Evolutionary conservation across 2,329 filamentous ascomycete species (phyloP).

Genomic region (Trichoderma guizhouense): DNA sequence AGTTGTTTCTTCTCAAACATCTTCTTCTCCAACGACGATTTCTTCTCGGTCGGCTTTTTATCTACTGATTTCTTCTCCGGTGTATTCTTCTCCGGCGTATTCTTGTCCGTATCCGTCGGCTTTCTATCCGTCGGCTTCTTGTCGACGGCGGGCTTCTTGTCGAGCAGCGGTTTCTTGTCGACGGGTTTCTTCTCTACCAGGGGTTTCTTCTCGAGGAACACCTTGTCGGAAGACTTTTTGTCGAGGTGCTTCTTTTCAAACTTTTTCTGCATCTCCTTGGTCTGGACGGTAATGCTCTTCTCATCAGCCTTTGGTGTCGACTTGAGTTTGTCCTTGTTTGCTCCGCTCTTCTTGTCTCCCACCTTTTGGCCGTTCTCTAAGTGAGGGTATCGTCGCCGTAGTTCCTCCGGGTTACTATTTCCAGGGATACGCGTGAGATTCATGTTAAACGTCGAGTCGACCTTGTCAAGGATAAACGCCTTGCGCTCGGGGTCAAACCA

Average conservation of each 20-base stretch:
- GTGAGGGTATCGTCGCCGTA: constrained; percentile 66
- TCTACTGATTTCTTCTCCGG: neutral
- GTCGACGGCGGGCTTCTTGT: neutral
- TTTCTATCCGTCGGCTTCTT: neutral
- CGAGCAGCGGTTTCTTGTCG: neutral
- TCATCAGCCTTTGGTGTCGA: constrained; percentile 23
- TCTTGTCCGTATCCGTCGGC: neutral
- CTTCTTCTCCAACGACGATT: neutral
- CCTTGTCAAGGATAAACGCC: constrained; percentile 75
- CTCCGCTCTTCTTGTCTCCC: constrained; percentile 25
- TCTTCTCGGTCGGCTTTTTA: neutral
- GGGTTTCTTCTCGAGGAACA: neutral
- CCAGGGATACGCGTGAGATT: constrained; percentile 71
- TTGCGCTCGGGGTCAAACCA: constrained; percentile 73
- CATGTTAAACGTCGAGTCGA: constrained; percentile 83
- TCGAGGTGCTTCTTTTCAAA: constrained; percentile 1
- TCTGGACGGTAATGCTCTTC: constrained; percentile 26
- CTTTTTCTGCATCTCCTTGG: constrained; percentile 29
- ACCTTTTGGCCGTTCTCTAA: constrained; percentile 43
- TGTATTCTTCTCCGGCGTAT: constrained; percentile 16
- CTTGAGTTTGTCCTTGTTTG: constrained; percentile 27
- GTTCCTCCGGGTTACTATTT: constrained; percentile 59
- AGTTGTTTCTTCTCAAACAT: constrained; percentile 32
- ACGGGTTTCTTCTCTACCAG: constrained; percentile 18
- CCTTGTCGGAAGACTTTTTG: neutral